These are phyloP conservation scores for Bondarzewia mesenterica DNA, from an alignment of 1,284 basidiomycete species.

Conservation along the genomic window DNA sequence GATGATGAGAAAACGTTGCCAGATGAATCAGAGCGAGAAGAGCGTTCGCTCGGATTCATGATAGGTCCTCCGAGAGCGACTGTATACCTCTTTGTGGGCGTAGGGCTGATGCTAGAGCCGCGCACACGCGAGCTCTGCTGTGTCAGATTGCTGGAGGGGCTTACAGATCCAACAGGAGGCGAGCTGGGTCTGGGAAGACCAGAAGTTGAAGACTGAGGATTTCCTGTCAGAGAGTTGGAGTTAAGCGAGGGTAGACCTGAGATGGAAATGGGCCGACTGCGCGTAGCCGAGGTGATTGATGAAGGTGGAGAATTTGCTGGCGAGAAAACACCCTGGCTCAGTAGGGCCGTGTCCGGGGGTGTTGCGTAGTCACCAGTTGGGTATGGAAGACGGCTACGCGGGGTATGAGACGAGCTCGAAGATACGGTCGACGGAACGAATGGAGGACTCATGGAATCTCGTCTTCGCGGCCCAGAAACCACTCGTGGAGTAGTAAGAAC, in stretches of 20 bases:
- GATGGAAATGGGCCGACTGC: slow-evolving; percentile 19
- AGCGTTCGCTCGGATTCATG: slow-evolving; percentile 25
- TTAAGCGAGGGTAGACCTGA: slow-evolving; percentile 11
- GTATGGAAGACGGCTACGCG: slow-evolving; percentile 61
- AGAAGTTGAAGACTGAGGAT: slow-evolving; percentile 21
- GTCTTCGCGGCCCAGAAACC: slow-evolving; percentile 32
- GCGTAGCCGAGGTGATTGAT: slow-evolving; percentile 26
- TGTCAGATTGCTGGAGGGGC: slow-evolving; percentile 13
- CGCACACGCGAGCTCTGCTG: slow-evolving; percentile 19
- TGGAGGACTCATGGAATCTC: slow-evolving; percentile 61
- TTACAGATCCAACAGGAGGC: slow-evolving; percentile 11
- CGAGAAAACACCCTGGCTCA: slow-evolving; percentile 39
- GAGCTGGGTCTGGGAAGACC: slow-evolving; percentile 20
- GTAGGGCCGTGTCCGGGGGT: slow-evolving; percentile 33
- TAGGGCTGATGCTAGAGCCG: slow-evolving; percentile 56
- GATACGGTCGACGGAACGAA: slow-evolving; percentile 32
- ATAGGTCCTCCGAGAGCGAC: slow-evolving; percentile 71
- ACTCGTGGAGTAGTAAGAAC: slow-evolving; percentile 6
- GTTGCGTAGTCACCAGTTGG: slow-evolving; percentile 74
- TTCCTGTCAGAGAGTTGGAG: slow-evolving; percentile 5
- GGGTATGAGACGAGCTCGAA: slow-evolving; percentile 14
- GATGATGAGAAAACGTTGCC: slow-evolving; percentile 37
- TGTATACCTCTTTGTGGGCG: slow-evolving; percentile 73
- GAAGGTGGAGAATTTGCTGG: slow-evolving; percentile 55
- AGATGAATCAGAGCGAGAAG: slow-evolving; percentile 19